These are phyloP conservation scores for Flaveria ramosissima DNA, from an alignment of 129 eudicot genomes.

Conservation along the genomic window DNA sequence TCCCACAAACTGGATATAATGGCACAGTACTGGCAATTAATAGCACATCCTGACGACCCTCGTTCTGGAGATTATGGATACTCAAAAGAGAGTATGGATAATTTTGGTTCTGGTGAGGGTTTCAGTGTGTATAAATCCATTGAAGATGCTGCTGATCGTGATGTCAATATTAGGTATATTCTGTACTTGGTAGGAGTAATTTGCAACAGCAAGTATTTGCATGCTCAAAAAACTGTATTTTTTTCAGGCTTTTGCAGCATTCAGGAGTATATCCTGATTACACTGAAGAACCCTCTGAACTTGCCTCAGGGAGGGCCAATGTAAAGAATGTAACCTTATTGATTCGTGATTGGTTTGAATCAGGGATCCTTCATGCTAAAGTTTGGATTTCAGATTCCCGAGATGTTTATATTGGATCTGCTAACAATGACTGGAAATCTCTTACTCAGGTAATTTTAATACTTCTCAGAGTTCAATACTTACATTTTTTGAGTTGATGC, in stretches of 20 bases:
- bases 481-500: background rate
- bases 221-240: background rate
- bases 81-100: slow-evolving; percentile 63
- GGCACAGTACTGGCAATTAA: slow-evolving; percentile 83
- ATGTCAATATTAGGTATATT: slow-evolving; percentile 60
- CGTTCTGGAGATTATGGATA: slow-evolving; percentile 85
- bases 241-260: slow-evolving; percentile 79
- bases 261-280: slow-evolving; percentile 87
- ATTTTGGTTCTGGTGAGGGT: slow-evolving; percentile 73
- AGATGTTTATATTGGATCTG: slow-evolving; percentile 87
- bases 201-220: background rate
- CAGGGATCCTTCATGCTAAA: slow-evolving; percentile 86
- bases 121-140: slow-evolving; percentile 60
- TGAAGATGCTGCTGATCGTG: slow-evolving; percentile 79
- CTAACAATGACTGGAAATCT: slow-evolving; percentile 96
- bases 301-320: slow-evolving; percentile 82
- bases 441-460: slow-evolving; percentile 72
- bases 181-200: background rate
- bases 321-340: slow-evolving; percentile 74
- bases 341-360: slow-evolving; percentile 76
- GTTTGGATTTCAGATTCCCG: slow-evolving; percentile 84
- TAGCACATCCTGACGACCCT: slow-evolving; percentile 59
- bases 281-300: slow-evolving; percentile 65
- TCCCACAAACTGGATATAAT: slow-evolving; percentile 66
- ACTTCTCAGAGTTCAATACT: background rate